Percentiles rank a stretch among this genome's conserved stretches.
These are phyloP conservation scores for Volvox africanus DNA, from an alignment of 139 green algal genomes.

Conservation along the genomic window DNA sequence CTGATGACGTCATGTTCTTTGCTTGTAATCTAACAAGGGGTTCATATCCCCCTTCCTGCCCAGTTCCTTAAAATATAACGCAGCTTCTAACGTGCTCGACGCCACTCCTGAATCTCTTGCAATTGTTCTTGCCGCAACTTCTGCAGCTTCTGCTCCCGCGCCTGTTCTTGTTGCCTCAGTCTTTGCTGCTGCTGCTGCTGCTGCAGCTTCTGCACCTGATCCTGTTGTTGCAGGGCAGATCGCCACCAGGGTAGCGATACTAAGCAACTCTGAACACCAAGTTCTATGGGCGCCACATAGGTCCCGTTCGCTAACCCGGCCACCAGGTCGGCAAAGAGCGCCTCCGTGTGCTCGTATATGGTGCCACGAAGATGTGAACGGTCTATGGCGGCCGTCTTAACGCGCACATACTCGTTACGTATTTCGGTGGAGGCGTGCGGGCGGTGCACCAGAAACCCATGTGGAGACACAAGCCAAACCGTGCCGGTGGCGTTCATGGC, in stretches of 20 bases:
- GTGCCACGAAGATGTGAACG: not conserved
- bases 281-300: slow-evolving; percentile 4
- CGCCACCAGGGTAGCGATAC: slow-evolving; percentile 25
- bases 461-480: slow-evolving; percentile 8
- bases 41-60: no score
- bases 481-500: slow-evolving; percentile 28
- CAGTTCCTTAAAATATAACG: no score
- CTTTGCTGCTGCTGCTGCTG: not conserved
- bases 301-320: not conserved
- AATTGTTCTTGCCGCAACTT: not conserved
- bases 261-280: not conserved
- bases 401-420: slow-evolving; percentile 1
- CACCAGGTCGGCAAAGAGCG: not conserved
- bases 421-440: slow-evolving; percentile 10
- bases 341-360: slow-evolving; percentile 36
- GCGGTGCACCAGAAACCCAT: slow-evolving; percentile 46
- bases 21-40: no score
- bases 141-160: not conserved
- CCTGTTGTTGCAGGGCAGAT: not conserved
- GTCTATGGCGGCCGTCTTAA: slow-evolving; percentile 18
- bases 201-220: not conserved
- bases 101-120: not conserved
- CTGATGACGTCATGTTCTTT: no score
- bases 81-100: not conserved
- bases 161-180: not conserved